phyloP scores from a whole-genome alignment of 1,284 basidiomycete genomes.

The Moesziomyces sp. region DNA sequence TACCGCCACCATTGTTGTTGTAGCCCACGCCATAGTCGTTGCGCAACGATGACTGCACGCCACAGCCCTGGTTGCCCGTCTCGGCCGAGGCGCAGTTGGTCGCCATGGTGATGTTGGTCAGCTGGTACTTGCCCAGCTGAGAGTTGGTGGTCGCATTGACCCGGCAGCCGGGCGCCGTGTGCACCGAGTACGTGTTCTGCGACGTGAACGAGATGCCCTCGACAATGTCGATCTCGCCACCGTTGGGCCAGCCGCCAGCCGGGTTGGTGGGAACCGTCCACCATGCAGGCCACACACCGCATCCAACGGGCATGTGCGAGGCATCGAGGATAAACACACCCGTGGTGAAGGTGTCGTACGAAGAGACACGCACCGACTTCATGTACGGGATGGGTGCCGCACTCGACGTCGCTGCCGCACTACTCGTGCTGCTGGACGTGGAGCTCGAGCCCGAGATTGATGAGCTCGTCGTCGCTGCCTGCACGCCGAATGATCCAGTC shows the following conservation, averaged over 20 bases:
- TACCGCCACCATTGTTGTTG: slow-evolving; percentile 75
- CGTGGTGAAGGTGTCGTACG: slow-evolving; percentile 51
- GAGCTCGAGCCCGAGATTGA: neutral
- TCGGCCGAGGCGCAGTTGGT: slow-evolving; percentile 73
- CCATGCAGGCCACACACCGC: slow-evolving; percentile 61
- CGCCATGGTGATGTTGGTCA: slow-evolving; percentile 55
- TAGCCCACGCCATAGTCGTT: slow-evolving; percentile 73
- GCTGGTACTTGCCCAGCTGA: slow-evolving; percentile 31
- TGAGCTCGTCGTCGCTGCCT: slow-evolving; percentile 3
- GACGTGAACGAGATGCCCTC: slow-evolving; percentile 54
- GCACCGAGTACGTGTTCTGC: slow-evolving; percentile 53
- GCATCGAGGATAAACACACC: slow-evolving; percentile 52
- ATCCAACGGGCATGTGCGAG: slow-evolving; percentile 51
- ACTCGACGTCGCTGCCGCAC: slow-evolving; percentile 7
- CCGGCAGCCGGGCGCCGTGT: slow-evolving; percentile 43
- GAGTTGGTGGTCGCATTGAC: slow-evolving; percentile 39
- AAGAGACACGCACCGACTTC: slow-evolving; percentile 43
- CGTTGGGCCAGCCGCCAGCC: slow-evolving; percentile 52
- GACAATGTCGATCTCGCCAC: slow-evolving; percentile 61
- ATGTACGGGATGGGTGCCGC: slow-evolving; percentile 37
- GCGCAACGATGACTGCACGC: slow-evolving; percentile 70
- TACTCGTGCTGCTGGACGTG: neutral
- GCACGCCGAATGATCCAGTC: neutral
- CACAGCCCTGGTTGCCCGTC: slow-evolving; percentile 76
- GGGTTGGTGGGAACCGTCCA: slow-evolving; percentile 53